These are phyloP conservation scores for Panellus pusillus DNA, from an alignment of 768 basidiomycete genomes.

Conservation along the genomic window DNA sequence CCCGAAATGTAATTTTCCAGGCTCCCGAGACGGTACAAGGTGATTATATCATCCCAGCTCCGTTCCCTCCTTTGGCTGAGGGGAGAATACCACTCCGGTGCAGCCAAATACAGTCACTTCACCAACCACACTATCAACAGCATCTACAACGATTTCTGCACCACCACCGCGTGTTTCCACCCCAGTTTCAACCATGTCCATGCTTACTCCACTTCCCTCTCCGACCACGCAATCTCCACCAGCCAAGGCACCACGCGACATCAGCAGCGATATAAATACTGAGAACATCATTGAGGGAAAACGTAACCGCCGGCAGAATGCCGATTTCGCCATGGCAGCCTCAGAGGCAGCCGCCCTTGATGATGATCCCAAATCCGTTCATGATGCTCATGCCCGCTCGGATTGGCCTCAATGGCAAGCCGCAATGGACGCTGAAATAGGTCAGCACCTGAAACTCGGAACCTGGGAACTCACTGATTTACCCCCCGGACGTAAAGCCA, in stretches of 20 bases:
- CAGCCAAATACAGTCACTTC: neutral
- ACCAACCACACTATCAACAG: neutral
- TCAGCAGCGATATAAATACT: constrained; percentile 1
- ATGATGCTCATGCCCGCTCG: neutral
- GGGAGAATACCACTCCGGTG: constrained; percentile 1
- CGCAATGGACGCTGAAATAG: constrained; percentile 12
- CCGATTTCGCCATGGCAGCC: neutral
- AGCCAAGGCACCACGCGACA: constrained; percentile 4
- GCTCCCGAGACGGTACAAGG: constrained; percentile 1
- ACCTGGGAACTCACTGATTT: constrained; percentile 6
- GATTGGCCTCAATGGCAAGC: constrained; percentile 7
- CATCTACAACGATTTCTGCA: neutral
- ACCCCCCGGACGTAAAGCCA: constrained; percentile 2
- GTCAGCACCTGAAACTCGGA: constrained; percentile 2
- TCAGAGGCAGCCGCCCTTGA: constrained; percentile 1
- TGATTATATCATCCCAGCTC: too few relatives aligned
- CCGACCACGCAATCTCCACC: neutral
- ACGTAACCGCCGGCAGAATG: too few relatives aligned
- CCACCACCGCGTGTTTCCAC: neutral
- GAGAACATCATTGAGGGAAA: constrained; percentile 5
- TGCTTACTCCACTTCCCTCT: neutral
- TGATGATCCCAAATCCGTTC: constrained; percentile 7
- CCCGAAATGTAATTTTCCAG: constrained; percentile 5
- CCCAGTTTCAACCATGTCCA: neutral
- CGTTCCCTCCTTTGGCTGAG: constrained; percentile 9